Conservation (phyloP, 495 filamentous ascomycete species). For the Aspergillus bertholletiae region DNA sequence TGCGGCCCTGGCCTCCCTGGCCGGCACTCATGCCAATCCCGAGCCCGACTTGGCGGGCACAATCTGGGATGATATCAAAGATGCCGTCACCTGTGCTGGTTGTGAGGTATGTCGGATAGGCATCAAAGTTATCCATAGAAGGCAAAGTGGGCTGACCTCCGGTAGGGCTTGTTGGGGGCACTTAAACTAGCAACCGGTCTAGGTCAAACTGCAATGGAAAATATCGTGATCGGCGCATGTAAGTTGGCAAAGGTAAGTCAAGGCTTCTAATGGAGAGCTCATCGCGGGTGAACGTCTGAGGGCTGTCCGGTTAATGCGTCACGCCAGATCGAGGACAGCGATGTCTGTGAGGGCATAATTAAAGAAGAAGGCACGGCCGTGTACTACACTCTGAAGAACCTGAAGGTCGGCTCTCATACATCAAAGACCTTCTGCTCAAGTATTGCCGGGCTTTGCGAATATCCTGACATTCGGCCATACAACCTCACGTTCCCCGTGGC, state of each 20-base stretch:
- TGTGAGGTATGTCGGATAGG: constrained; percentile 31
- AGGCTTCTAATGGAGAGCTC: not conserved
- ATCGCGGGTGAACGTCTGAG: not conserved
- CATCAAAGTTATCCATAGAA: not conserved
- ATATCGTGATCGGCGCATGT: constrained; percentile 39
- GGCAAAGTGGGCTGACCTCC: not conserved
- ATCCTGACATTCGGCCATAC: constrained; percentile 38
- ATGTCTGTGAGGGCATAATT: constrained; percentile 48
- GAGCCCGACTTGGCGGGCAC: constrained; percentile 12
- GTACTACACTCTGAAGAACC: constrained; percentile 40
- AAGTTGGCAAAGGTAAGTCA: constrained; percentile 39
- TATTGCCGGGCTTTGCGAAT: constrained; percentile 47
- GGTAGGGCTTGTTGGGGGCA: constrained; percentile 38
- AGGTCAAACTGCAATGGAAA: constrained; percentile 39
- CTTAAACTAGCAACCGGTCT: constrained; percentile 42
- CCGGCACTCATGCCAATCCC: not conserved
- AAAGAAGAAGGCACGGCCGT: constrained; percentile 47
- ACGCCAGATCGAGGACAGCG: constrained; percentile 36
- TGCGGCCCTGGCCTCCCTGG: not conserved
- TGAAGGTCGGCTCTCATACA: constrained; percentile 44
- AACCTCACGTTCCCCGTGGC: constrained; percentile 42
- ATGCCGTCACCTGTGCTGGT: constrained; percentile 39
- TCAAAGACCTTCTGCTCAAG: constrained; percentile 46
- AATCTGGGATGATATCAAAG: constrained; percentile 37
- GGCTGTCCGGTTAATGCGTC: not conserved